Evolutionary conservation across 306 rosid species (phyloP), one percentile per base, ranked within the genome.

Genomic region (Pterocarpus macrocarpus): DNA sequence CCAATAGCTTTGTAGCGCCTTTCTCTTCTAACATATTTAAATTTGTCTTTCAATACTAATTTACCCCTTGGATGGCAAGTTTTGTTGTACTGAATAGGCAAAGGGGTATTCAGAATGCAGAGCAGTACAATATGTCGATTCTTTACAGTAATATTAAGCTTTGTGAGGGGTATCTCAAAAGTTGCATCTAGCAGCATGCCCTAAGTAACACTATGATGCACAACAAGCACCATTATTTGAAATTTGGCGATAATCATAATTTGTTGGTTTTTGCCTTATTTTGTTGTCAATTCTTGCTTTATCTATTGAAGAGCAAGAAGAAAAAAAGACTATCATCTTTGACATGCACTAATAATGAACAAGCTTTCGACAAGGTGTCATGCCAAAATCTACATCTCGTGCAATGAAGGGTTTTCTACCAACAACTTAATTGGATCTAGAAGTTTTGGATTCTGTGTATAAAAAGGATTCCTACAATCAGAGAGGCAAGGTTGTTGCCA

Each of bases 361-460:
- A n/a, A 2, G 5, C 30, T 33, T n/a, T n/a, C 52, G n/a, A n/a
- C 4, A 52, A 41, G 28, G 28, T 22, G 28, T 22, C 1, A 22
- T 47, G 10, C 53, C 13, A 47, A 1, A 47, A 4, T 4, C 10
- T 84, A 41, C 41, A 41, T n/a, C n/a, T 22, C 69, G 67, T 12
- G 73, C 84, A 1, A 84, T 77, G 34, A 22, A 3, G 68, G 78
- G 2, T 79, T 84, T 50, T 57, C 71, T 5, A 12, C 22, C 2
- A 49, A n/a, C 16, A 84, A 79, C 45, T 47, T 79, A 58, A 79
- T 84, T 38, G 84, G 77, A 55, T 49, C 61, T n/a, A 77, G n/a
- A 47, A 11, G n/a, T 12, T 47, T 47, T 47, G 53, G 53, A n/a
- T 47, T 47, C 53, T 47, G n/a, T 47, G 3, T 11, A 47, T 12